phyloP scores from a whole-genome alignment of 331 rosid species.

The Quercus lobata region DNA sequence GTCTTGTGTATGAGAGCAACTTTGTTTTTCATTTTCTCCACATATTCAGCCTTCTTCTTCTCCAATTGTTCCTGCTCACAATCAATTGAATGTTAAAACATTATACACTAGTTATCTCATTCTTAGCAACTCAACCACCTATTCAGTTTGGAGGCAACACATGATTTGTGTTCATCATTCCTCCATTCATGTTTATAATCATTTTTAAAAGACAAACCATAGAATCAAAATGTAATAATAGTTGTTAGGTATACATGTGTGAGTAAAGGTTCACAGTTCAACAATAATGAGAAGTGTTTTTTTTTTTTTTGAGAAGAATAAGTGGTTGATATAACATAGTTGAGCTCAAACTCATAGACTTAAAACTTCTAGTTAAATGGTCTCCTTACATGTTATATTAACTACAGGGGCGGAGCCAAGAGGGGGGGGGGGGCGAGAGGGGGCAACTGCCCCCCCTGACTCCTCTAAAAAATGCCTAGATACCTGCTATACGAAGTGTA shows the following conservation, averaged over 20 bases:
- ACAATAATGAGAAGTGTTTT: background rate
- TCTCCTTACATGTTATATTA: no score
- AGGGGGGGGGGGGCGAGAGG: no score
- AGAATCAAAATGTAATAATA: background rate
- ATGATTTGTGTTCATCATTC: background rate
- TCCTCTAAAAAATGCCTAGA: no score
- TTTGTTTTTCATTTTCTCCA: constrained; percentile 73
- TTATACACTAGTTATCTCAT: background rate
- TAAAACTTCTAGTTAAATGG: no score
- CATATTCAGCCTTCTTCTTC: constrained; percentile 54
- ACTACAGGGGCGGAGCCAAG: no score
- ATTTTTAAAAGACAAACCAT: background rate
- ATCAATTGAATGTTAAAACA: background rate
- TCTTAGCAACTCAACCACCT: background rate
- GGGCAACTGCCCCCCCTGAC: no score
- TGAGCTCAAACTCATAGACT: no score
- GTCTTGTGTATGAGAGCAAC: constrained; percentile 59
- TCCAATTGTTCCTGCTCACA: constrained; percentile 43
- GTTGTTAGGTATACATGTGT: no score
- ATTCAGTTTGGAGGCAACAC: background rate
- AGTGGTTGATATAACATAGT: no score
- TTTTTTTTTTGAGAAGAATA: background rate
- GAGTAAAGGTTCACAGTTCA: no score
- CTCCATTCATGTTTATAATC: background rate
- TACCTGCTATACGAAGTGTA: no score